Evolutionary conservation across 805 yeast species (phyloP), one percentile per base, ranked within the genome.

Genomic region (Danielia oregonensis): DNA sequence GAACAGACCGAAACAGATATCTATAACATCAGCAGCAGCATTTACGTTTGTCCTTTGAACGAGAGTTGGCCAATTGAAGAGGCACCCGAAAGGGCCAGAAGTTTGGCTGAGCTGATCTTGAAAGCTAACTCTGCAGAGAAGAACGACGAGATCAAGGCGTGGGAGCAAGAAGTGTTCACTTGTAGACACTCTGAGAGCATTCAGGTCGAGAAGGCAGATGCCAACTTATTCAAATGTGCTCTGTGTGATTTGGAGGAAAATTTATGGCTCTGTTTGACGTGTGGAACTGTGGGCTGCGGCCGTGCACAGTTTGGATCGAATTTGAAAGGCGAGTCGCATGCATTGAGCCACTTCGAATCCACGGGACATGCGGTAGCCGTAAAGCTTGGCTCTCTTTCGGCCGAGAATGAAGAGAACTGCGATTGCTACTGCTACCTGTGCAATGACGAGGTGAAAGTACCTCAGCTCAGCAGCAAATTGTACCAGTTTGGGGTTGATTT

Each of bases 221-320:
- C 22, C 22, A 66, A 73, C 22, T 42, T 72, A 4, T 40, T 65
- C 0, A 51, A 72, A 31, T 85, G 94, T 56, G 42, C 48, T 3
- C 56, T 55, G 8, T 85, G 95, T 62, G 84, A 73, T 1, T 65
- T 93, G 44, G 58, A 61, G 19, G 84, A 81, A 44, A 93, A 93
- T 54, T 61, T 93, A 30, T 93, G 99, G 99, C 68, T 93, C 12
- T 93, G 99, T 64, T 61, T 93, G 29, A 74, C 75, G 31, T 93
- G 98, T 70, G 98, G 98, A 2, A 63, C 74, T n/a, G 49, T 88
- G 8, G 96, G 96, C 4, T 93, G 99, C 63, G 99, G 99, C 5
- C 69, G 99, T 44, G 79, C 80, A 21, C 98, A 93, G 59, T 86
- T 85, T 53, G 98, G 97, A 23, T 91, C 94, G 16, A 77, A 84